Evolutionary conservation across 2,329 filamentous ascomycete genomes (phyloP), one percentile per base, ranked within the genome.

Genomic region (Paraconiothyrium sp.): DNA sequence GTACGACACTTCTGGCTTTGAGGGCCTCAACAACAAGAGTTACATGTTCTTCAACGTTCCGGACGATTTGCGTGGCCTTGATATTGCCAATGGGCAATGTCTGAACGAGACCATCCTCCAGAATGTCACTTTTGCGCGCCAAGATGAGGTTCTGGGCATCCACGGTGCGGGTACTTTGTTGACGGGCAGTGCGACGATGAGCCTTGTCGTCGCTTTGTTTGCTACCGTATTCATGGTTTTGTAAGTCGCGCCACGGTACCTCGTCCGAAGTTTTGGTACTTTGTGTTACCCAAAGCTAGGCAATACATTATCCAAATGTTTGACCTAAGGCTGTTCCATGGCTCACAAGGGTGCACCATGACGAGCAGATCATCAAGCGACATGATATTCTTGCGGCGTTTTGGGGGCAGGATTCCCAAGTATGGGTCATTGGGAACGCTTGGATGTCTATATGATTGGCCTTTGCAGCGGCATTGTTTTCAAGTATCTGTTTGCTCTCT

Each of bases 31-130:
- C 54, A 86, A 89, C 74, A 82, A 82, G 35, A 85, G 82, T 66
- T 94, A 92, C 80, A 93, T 94, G 91, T 94, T 94, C 80, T 94
- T 94, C 83, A 80, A 84, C 16, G 84, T 89, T 20, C 85, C 91
- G 0, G 88, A 93, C 74, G 91, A 94, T 68, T 77, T 94, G 41
- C 83, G 71, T 7, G 83, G 84, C 3, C 77, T 92, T 62, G 90
- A 94, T 69, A 88, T 94, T 61, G 83, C 81, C 2, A 86, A 86
- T 48, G 91, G 90, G 1, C 83, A 90, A 60, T 93, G 91, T 74
- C 84, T 87, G 69, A 93, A 93, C 68, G 69, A 78, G 34, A 84
- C 83, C 0, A 84, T 93, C 6, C 76, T 80, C 41, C 90, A 93
- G 76, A 92, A 93, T 63, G 81, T 93, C 46, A 92, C 90, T 0